Evolutionary conservation across 2,329 filamentous ascomycete genomes (phyloP), one percentile per base, ranked within the genome.

Genomic region (Epichloe festucae): DNA sequence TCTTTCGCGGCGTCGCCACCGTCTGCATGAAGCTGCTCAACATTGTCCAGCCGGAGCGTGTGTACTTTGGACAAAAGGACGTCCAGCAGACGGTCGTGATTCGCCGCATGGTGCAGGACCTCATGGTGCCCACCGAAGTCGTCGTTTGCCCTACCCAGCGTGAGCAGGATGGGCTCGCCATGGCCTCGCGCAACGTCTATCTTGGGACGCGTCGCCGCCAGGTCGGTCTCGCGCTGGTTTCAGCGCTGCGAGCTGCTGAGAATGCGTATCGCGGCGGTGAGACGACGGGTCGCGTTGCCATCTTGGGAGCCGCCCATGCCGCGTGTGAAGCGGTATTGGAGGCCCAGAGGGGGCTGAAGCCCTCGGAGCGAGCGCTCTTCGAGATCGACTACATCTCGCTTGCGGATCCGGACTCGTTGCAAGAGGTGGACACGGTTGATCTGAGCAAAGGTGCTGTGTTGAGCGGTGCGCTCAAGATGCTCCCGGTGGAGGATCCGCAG

Each of bases 11-110:
- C 40, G 93, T 98, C 36, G 90, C 93, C 19, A 98, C 93, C 1
- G 85, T 98, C 2, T 96, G 90, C 71, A 93, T 91, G 79, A 98
- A 93, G 66, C 67, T 73, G 23, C 73, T 73, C 63, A 72, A 71
- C 56, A 65, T 71, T 19, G 68, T 73, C 17, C 70, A 72, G 60
- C 82, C 86, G 0, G 83, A 89, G 53, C 74, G 77, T 4, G 85
- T 86, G 19, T 90, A 95, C 70, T 96, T 98, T 72, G 93, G 93
- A 4, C 93, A 97, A 68, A 98, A 98, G 71, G 93, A 98, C 66
- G 82, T 96, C 19, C 93, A 98, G 73, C 93, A 98, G 70, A 95
- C 89, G 0, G 87, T 95, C 17, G 79, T 98, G 11, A 87, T 98
- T 61, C 83, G 81, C 61, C 81, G 86, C 44, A 82, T 98, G 79